Percentiles rank a stretch among this genome's conserved stretches.
phyloP scores from a whole-genome alignment of 2,329 filamentous ascomycete species.

The Colletotrichum sp. region DNA sequence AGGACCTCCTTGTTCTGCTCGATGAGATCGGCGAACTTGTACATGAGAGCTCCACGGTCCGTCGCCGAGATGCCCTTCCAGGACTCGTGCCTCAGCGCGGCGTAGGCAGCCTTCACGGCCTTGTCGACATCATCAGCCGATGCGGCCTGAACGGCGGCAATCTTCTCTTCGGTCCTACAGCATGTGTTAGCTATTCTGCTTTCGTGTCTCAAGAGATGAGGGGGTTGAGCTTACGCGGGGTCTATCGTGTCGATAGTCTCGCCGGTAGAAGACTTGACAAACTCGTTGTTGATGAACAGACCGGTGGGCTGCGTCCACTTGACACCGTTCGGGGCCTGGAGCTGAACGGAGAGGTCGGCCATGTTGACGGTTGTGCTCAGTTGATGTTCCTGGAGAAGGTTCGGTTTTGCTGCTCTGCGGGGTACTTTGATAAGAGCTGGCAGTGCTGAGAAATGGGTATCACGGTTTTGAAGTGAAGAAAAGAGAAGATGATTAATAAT shows the following conservation, averaged over 20 bases:
- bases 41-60: constrained; percentile 72
- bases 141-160: constrained; percentile 71
- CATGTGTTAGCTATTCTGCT: background rate
- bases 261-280: constrained; percentile 61
- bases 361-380: background rate
- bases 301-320: constrained; percentile 72
- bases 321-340: constrained; percentile 73
- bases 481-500: background rate
- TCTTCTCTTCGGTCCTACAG: constrained; percentile 33
- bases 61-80: constrained; percentile 73
- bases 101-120: constrained; percentile 69
- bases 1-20: constrained; percentile 62
- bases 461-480: background rate
- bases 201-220: background rate
- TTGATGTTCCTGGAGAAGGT: background rate
- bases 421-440: background rate
- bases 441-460: background rate
- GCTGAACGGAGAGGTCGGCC: constrained; percentile 45
- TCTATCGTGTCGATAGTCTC: constrained; percentile 68
- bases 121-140: constrained; percentile 67
- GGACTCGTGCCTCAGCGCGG: constrained; percentile 69
- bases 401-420: background rate
- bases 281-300: constrained; percentile 81
- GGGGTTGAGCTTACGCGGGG: constrained; percentile 52
- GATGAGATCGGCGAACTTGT: constrained; percentile 73